phyloP scores from a whole-genome alignment of 306 rosid genomes.

The Dryas drummondii region DNA sequence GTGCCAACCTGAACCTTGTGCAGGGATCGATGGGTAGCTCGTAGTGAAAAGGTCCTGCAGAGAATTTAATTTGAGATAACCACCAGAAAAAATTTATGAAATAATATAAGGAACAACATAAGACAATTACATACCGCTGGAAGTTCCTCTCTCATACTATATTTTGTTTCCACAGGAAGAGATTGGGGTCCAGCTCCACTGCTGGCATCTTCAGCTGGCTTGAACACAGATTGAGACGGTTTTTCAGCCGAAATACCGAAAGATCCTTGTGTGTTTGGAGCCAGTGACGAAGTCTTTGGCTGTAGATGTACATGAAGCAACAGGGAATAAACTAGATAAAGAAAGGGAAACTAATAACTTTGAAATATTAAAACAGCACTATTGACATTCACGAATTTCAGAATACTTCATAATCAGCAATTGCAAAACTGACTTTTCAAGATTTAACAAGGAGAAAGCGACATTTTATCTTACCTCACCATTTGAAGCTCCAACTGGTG shows the following conservation, averaged over 20 bases:
- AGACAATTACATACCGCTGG: slow-evolving; percentile 51
- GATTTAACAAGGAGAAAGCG: slow-evolving; percentile 5
- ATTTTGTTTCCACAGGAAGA: slow-evolving; percentile 32
- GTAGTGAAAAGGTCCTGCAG: slow-evolving; percentile 74
- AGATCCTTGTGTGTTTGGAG: slow-evolving; percentile 32
- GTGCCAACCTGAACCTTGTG: slow-evolving; percentile 55
- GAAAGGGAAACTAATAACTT: not conserved
- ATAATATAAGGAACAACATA: slow-evolving; percentile 11
- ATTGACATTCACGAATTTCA: not conserved
- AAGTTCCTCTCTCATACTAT: slow-evolving; percentile 59
- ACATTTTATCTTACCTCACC: slow-evolving; percentile 46
- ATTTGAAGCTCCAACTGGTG: slow-evolving; percentile 28
- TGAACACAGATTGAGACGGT: slow-evolving; percentile 37
- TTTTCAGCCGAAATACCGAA: slow-evolving; percentile 29
- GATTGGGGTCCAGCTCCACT: slow-evolving; percentile 33
- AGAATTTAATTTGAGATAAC: slow-evolving; percentile 21
- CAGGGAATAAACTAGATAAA: slow-evolving; percentile 10
- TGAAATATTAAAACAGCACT: not conserved
- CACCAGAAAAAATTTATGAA: not conserved
- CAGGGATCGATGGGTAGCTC: slow-evolving; percentile 41
- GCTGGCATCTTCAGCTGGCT: slow-evolving; percentile 37
- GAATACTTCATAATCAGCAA: not conserved
- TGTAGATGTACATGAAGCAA: slow-evolving; percentile 27
- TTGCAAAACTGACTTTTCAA: not conserved
- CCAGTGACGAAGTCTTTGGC: slow-evolving; percentile 30